Evolutionary conservation across 306 rosid species (phyloP).

Genomic region (Dicorynia guianensis): DNA sequence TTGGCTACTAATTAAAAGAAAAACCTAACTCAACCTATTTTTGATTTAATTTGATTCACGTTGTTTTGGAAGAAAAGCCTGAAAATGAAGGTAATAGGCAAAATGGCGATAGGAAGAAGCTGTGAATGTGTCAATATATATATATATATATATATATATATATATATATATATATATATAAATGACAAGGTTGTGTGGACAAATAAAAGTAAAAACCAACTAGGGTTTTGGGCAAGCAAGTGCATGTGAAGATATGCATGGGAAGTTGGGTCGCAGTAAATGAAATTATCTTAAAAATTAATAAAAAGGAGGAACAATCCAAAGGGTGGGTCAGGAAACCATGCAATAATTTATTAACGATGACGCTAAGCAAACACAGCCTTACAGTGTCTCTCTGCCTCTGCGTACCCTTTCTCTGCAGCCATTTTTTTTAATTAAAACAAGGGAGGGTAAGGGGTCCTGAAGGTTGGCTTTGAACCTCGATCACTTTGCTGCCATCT

Average conservation of each 20-base stretch:
- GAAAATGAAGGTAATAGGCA: too few relatives aligned
- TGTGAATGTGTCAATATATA: too few relatives aligned
- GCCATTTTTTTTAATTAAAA: constrained; percentile 54
- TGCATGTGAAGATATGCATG: constrained; percentile 83
- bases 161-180: too few relatives aligned
- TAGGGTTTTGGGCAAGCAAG: constrained; percentile 50
- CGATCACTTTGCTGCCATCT: constrained; percentile 50
- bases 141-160: too few relatives aligned
- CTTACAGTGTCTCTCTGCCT: constrained; percentile 48
- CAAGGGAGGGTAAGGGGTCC: constrained; percentile 44
- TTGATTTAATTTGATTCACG: too few relatives aligned
- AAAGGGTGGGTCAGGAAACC: constrained; percentile 63
- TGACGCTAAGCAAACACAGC: constrained; percentile 72
- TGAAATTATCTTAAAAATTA: constrained; percentile 42
- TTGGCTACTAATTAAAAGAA: too few relatives aligned
- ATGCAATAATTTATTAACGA: constrained; percentile 58
- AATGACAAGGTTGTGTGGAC: constrained; percentile 38
- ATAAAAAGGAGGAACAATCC: constrained; percentile 55
- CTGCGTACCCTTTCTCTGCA: constrained; percentile 38
- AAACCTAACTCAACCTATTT: too few relatives aligned
- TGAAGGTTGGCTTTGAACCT: constrained; percentile 55
- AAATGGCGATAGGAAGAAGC: too few relatives aligned
- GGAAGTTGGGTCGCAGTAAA: constrained; percentile 67
- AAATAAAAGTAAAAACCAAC: constrained; percentile 1
- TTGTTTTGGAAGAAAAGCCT: too few relatives aligned